A percentile compares a stretch with the other conserved stretches of the same genome.
phyloP scores from a whole-genome alignment of 2,329 filamentous ascomycete species.

The Phyllosticta paracitricarpa region DNA sequence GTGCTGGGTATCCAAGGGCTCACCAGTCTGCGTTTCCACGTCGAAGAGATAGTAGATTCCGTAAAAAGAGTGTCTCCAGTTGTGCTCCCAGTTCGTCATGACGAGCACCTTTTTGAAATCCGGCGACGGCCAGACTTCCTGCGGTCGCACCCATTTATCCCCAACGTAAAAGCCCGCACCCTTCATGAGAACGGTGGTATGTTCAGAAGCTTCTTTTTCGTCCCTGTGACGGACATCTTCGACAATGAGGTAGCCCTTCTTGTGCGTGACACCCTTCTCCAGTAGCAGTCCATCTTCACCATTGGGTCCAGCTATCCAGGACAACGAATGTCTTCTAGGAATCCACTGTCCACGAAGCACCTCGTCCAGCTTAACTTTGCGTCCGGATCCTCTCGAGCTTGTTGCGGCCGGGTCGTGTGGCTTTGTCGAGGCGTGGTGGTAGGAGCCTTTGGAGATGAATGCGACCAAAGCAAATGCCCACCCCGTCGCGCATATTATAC shows the following conservation, averaged over 20 bases:
- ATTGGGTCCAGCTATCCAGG: conserved; percentile 65
- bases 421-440: conserved; percentile 54
- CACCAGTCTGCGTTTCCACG: conserved; percentile 64
- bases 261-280: conserved; percentile 50
- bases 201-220: conserved; percentile 29
- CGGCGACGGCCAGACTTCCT: conserved; percentile 62
- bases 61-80: conserved; percentile 85
- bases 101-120: conserved; percentile 80
- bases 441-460: conserved; percentile 56
- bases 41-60: conserved; percentile 88
- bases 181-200: conserved; percentile 67
- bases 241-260: conserved; percentile 62
- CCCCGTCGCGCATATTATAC: conserved; percentile 50
- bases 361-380: conserved; percentile 63
- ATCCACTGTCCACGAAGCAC: conserved; percentile 57
- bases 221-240: conserved; percentile 64
- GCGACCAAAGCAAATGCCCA: conserved; percentile 61
- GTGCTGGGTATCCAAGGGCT: conserved; percentile 65
- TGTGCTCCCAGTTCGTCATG: conserved; percentile 59
- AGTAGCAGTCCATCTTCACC: conserved; percentile 80
- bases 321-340: conserved; percentile 54
- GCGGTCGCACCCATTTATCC: conserved; percentile 46
- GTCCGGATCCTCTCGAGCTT: conserved; percentile 52
- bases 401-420: conserved; percentile 61
- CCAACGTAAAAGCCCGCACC: conserved; percentile 50